Conservation (phyloP, 108 stramenopile species). For the Mediolabrus comicus region DNA sequence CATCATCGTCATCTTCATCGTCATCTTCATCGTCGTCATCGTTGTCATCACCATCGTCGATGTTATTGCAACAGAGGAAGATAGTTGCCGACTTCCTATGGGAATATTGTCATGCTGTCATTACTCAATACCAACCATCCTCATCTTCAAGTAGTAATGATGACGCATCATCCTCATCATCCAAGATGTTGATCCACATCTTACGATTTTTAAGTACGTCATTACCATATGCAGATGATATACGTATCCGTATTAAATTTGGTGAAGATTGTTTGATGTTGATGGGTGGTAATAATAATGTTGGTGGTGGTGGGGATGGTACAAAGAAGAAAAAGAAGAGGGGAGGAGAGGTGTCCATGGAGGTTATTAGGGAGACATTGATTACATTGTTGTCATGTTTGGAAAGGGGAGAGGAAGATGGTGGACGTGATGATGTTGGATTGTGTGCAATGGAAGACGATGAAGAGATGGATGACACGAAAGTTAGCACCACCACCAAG, state of each 20-base stretch:
- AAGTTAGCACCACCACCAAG: not conserved
- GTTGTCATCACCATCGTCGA: not conserved
- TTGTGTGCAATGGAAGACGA: slow-evolving; percentile 5
- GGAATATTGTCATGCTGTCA: slow-evolving; percentile 28
- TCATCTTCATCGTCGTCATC: not conserved
- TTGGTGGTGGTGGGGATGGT: not conserved
- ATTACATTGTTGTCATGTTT: slow-evolving; percentile 47
- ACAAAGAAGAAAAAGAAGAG: slow-evolving; percentile 18
- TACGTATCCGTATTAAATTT: slow-evolving; percentile 39
- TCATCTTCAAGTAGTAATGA: not conserved
- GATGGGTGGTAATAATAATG: slow-evolving; percentile 19
- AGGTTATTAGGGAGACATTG: slow-evolving; percentile 46
- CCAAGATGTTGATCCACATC: slow-evolving; percentile 22
- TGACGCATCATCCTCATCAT: not conserved
- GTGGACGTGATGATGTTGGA: not conserved
- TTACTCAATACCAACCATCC: not conserved
- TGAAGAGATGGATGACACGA: slow-evolving; percentile 4
- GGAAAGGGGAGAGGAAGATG: slow-evolving; percentile 24
- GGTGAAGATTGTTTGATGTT: slow-evolving; percentile 53
- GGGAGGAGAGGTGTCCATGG: slow-evolving; percentile 26
- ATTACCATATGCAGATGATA: slow-evolving; percentile 47
- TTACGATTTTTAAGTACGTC: slow-evolving; percentile 35
- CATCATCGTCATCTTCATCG: not conserved
- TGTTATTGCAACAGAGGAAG: slow-evolving; percentile 12
- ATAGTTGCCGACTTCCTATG: slow-evolving; percentile 19